These are phyloP conservation scores for Ceratocystis ficicola DNA, from an alignment of 2,329 filamentous ascomycete species.

Conservation along the genomic window DNA sequence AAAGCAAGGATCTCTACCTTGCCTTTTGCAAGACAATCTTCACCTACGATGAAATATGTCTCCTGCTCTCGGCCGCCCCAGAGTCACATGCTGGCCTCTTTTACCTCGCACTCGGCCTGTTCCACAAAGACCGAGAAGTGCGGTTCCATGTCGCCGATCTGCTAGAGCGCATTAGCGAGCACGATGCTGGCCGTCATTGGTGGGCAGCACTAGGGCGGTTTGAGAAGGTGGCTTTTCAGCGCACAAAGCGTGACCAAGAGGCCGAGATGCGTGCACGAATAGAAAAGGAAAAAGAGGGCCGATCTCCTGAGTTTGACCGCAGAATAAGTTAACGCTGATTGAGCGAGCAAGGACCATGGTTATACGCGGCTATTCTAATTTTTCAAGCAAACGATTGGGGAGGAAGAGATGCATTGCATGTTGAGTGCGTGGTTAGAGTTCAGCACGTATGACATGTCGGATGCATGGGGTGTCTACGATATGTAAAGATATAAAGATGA, in stretches of 20 bases:
- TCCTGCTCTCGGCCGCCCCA: constrained; percentile 69
- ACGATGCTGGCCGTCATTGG: constrained; percentile 87
- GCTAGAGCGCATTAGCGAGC: constrained; percentile 67
- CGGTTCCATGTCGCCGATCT: constrained; percentile 65
- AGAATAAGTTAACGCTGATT: constrained; percentile 36
- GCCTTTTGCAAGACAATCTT: constrained; percentile 64
- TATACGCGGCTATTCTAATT: not conserved
- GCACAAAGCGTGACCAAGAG: constrained; percentile 58
- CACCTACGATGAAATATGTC: constrained; percentile 73
- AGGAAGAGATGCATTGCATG: not conserved
- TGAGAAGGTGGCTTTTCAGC: constrained; percentile 71
- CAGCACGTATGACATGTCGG: not conserved
- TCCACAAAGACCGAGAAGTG: constrained; percentile 76
- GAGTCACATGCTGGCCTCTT: constrained; percentile 82
- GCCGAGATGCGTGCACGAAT: constrained; percentile 38
- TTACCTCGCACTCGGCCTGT: constrained; percentile 79
- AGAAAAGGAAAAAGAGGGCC: constrained; percentile 33
- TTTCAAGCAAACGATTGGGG: not conserved
- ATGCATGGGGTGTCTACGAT: not conserved
- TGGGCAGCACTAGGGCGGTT: constrained; percentile 80
- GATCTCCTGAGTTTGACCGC: constrained; percentile 34
- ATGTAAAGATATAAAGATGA: not conserved
- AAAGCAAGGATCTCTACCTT: constrained; percentile 75
- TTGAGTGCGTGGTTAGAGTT: no score
- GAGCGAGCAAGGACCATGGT: not conserved